Evolutionary conservation across 148 eudicot species (phyloP), one percentile per base, ranked within the genome.

Genomic region (Cornus suecica): DNA sequence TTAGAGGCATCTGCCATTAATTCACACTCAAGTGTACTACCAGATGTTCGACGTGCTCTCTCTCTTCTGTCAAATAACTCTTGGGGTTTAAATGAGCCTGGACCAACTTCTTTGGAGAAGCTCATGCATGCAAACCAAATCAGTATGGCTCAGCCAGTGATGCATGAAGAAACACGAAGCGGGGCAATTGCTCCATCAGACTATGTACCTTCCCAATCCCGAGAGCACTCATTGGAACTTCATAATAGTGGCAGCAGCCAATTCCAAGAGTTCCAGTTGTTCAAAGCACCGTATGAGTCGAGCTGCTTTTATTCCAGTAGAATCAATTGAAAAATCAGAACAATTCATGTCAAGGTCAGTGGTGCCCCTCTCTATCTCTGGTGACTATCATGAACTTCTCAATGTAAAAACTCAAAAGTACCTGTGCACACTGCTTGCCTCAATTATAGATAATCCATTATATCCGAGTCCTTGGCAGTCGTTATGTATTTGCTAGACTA

Each of bases 21-120:
- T 25, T 52, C 89, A 68, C 80, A 80, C 84, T 52, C 83, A 78
- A 87, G 80, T 74, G 83, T 86, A 74, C 76, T 83, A 79, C 82
- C 82, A 70, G 89, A 87, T 65, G 73, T 84, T 82, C 72, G 42
- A n/a, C 81, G 89, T 89, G 93, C 94, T 92, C 91, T 86, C 97
- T 92, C 97, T 92, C 97, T 48, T 48, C 54, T 48, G 54, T 48
- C 54, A 16, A 16, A 3, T 48, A 48, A 13, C 15, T 13, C 18
- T 0, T 83, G 93, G 92, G 85, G 85, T 81, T 75, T 83, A 23
- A 78, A 80, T 45, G 72, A 41, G 66, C 84, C 81, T 1, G 85
- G 78, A 71, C 78, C 84, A 41, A 31, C 82, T 63, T 68, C 79
- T 8, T 66, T 86, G 14, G 65, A 84, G 75, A 82, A 81, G 16